Percentiles rank a stretch among this genome's conserved stretches.
Conservation (phyloP, 2,329 filamentous ascomycete species). For the Fusarium pseudocircinatum region DNA sequence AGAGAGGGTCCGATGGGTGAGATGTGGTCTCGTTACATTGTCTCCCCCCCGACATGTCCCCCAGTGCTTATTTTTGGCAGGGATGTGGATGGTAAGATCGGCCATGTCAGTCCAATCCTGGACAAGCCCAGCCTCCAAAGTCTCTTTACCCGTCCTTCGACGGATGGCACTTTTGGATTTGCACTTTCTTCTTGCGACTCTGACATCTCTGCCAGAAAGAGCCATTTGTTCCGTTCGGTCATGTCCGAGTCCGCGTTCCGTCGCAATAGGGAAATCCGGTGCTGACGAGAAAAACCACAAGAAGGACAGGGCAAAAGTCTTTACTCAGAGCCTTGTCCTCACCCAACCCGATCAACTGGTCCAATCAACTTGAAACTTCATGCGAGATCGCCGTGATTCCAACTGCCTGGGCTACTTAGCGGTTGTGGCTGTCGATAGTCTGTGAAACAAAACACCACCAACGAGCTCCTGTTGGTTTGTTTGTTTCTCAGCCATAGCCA, state of each 20-base stretch:
- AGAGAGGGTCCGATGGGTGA: constrained; percentile 25
- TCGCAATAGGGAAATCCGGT: neutral
- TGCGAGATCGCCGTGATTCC: constrained; percentile 12
- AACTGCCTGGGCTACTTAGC: constrained; percentile 1
- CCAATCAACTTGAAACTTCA: neutral
- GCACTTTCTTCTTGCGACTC: constrained; percentile 5
- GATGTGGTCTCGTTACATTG: constrained; percentile 33
- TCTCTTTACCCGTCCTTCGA: constrained; percentile 9
- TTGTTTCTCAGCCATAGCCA: constrained; percentile 1
- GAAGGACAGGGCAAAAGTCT: neutral
- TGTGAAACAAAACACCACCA: constrained; percentile 6
- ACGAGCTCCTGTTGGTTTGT: constrained; percentile 25
- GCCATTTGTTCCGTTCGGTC: constrained; percentile 4
- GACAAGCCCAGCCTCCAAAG: constrained; percentile 19
- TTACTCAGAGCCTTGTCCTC: neutral
- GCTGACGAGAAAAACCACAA: neutral
- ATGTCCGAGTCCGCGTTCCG: constrained; percentile 14
- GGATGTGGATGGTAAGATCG: constrained; percentile 34
- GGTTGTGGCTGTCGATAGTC: constrained; percentile 6
- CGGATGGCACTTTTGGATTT: constrained; percentile 28
- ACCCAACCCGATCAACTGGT: constrained; percentile 1
- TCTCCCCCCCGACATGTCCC: constrained; percentile 13
- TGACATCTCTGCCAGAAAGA: constrained; percentile 20
- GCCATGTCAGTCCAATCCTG: constrained; percentile 22
- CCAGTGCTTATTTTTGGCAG: constrained; percentile 36